A percentile compares a stretch with the other conserved stretches of the same genome.
phyloP scores from a whole-genome alignment of 495 filamentous ascomycete species.

The Aspergillus nanangensis region DNA sequence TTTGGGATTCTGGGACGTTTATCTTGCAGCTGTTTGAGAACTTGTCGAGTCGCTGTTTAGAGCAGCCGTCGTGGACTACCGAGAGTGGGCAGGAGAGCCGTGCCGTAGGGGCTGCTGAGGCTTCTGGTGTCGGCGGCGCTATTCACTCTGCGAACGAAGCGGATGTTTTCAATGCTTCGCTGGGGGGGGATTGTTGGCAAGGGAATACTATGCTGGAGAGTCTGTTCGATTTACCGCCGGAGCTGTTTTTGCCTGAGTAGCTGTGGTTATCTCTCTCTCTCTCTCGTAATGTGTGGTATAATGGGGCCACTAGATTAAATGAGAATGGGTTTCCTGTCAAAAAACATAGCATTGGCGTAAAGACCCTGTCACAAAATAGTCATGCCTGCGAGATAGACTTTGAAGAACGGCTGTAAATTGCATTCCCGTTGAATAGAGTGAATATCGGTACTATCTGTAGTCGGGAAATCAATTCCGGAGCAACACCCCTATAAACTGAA shows the following conservation, averaged over 20 bases:
- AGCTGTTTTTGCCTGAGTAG: constrained; percentile 2
- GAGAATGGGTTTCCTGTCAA: too few relatives aligned
- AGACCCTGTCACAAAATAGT: too few relatives aligned
- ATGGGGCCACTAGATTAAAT: too few relatives aligned
- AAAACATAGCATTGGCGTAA: too few relatives aligned
- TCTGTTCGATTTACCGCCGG: constrained; percentile 1
- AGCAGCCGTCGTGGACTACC: neutral
- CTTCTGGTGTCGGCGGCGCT: constrained; percentile 1
- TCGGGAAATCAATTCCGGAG: too few relatives aligned
- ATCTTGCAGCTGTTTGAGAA: constrained; percentile 2
- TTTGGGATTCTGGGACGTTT: neutral
- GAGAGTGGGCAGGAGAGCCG: neutral
- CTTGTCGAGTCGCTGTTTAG: neutral
- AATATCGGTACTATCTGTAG: too few relatives aligned
- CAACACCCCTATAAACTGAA: too few relatives aligned
- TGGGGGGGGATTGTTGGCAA: neutral
- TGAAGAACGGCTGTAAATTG: too few relatives aligned
- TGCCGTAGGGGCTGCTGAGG: neutral
- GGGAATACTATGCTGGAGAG: neutral
- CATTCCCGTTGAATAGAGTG: too few relatives aligned
- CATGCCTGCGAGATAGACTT: too few relatives aligned
- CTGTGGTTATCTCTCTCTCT: too few relatives aligned
- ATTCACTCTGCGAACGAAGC: neutral
- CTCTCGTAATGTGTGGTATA: too few relatives aligned
- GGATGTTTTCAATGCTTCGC: neutral